phyloP scores from a whole-genome alignment of 164 flowering plant genomes.

The Chloranthus sessilifolius region DNA sequence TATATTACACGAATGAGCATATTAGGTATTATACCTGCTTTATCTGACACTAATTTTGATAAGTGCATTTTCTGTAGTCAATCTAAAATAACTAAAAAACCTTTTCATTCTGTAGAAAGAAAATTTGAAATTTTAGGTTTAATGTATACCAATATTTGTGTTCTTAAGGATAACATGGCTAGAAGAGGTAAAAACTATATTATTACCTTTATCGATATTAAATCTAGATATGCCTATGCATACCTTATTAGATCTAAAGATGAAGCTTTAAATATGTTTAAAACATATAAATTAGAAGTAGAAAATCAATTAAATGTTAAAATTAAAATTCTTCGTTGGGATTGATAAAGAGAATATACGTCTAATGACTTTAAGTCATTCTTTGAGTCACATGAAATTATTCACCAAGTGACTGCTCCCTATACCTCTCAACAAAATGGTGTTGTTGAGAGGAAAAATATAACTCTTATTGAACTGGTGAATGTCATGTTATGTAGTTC shows the following conservation, averaged over 20 bases:
- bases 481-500: no score
- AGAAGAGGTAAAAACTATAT: neutral
- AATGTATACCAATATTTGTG: neutral
- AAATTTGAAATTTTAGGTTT: neutral
- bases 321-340: neutral
- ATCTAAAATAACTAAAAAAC: neutral
- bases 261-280: neutral
- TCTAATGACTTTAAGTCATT: neutral
- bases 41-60: neutral
- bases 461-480: neutral
- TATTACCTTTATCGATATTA: neutral
- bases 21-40: neutral
- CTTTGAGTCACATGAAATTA: neutral
- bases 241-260: neutral
- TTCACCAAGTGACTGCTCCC: neutral
- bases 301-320: neutral
- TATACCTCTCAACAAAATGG: neutral
- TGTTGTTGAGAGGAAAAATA: neutral
- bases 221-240: neutral
- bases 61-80: neutral
- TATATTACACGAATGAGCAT: neutral
- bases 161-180: neutral
- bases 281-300: no score
- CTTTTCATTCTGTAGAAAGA: neutral
- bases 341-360: neutral